Evolutionary conservation across 164 flowering plant species (phyloP).

Genomic region (Nymphaea thermarum): DNA sequence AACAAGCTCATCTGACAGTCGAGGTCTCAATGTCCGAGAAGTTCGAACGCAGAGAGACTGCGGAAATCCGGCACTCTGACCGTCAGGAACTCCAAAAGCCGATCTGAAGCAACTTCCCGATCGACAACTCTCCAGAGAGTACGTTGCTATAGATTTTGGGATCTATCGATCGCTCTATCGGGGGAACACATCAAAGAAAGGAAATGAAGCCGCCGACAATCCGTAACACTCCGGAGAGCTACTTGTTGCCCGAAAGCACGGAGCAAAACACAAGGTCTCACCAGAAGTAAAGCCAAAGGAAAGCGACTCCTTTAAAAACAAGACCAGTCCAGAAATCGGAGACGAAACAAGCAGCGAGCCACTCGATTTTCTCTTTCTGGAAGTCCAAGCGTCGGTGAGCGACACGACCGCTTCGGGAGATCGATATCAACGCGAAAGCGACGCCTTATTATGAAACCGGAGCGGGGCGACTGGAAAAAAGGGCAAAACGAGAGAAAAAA

Average conservation of each 20-base stretch:
- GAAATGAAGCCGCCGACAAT: not conserved
- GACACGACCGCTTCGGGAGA: no score
- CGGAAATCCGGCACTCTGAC: not conserved
- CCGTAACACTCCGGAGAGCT: not conserved
- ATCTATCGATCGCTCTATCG: not conserved
- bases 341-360: not conserved
- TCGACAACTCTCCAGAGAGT: not conserved
- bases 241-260: not conserved
- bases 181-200: not conserved
- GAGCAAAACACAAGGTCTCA: no score
- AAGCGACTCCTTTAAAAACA: not conserved
- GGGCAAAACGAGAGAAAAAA: not conserved
- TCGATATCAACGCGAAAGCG: not conserved
- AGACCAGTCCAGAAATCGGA: not conserved
- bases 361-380: not conserved
- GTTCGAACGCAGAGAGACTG: not conserved
- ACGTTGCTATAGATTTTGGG: not conserved
- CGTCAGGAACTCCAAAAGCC: not conserved
- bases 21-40: not conserved
- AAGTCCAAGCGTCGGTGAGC: not conserved
- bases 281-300: not conserved
- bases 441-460: not conserved
- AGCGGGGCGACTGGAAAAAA: not conserved
- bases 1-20: not conserved
- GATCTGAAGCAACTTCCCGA: not conserved